Conservation (phyloP, 352 stramenopile genomes). For the Pythium vanterpoolii region DNA sequence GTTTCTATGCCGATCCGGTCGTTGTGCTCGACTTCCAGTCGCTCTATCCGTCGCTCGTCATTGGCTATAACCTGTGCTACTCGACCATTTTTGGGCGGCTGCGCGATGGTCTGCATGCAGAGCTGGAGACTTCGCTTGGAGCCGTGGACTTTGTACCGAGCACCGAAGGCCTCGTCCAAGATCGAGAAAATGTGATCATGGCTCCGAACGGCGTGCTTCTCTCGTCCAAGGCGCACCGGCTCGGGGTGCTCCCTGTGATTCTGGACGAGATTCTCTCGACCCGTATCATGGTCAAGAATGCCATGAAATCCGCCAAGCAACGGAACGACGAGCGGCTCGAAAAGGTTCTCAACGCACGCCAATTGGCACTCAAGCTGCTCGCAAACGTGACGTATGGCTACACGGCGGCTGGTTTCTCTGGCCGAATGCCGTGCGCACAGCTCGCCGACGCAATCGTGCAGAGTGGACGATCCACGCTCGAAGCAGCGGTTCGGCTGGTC, state of each 20-base stretch:
- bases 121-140: conserved; percentile 63
- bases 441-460: conserved; percentile 98
- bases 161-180: conserved; percentile 40
- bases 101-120: conserved; percentile 62
- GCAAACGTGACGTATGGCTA: conserved; percentile 99
- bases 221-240: conserved; percentile 88
- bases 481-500: conserved; percentile 92
- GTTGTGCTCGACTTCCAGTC: conserved; percentile 99
- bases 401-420: conserved; percentile 97
- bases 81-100: conserved; percentile 94
- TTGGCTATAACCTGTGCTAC: conserved; percentile 99
- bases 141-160: conserved; percentile 54
- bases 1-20: conserved; percentile 96
- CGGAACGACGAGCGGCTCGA: conserved; percentile 50
- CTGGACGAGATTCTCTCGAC: conserved; percentile 95
- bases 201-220: conserved; percentile 96
- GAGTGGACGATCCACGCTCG: conserved; percentile 89
- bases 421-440: conserved; percentile 94
- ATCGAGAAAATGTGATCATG: conserved; percentile 56
- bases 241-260: conserved; percentile 96
- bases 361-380: conserved; percentile 98
- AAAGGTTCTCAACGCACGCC: conserved; percentile 74
- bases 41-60: conserved; percentile 99
- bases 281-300: conserved; percentile 97
- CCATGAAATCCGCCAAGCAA: conserved; percentile 91